These are phyloP conservation scores for Pleurotus djamor DNA, from an alignment of 768 basidiomycete species.

Conservation along the genomic window DNA sequence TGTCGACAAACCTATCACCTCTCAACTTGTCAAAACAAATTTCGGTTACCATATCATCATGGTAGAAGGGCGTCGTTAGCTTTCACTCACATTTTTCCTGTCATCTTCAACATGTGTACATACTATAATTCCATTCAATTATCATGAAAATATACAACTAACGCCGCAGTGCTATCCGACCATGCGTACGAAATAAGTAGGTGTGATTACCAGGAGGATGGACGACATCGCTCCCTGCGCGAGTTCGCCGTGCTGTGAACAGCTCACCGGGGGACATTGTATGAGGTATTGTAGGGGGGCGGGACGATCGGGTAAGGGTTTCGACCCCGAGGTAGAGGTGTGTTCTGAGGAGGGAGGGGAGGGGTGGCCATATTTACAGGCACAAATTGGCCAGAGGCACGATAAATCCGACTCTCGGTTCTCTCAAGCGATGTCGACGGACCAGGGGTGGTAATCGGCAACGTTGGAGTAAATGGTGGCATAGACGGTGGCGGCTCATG, in stretches of 20 bases:
- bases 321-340: not conserved
- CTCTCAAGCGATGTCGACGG: constrained; percentile 5
- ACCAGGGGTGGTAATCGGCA: not conserved
- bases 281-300: constrained; percentile 7
- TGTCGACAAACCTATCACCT: constrained; percentile 73
- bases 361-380: not conserved
- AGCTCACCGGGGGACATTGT: constrained; percentile 1
- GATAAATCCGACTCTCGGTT: not conserved
- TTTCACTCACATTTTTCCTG: not conserved
- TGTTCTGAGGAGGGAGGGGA: not conserved
- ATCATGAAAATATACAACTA: not conserved
- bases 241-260: not conserved
- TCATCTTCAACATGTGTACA: not conserved
- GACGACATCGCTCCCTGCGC: too few species aligned
- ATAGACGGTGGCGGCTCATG: not conserved
- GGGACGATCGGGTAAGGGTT: constrained; percentile 17
- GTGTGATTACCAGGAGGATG: too few species aligned
- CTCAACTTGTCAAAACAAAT: constrained; percentile 77
- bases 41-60: constrained; percentile 91
- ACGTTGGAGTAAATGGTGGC: not conserved
- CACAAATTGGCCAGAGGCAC: constrained; percentile 1
- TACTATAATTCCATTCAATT: not conserved
- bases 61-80: constrained; percentile 74
- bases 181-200: too few species aligned
- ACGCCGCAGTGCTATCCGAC: not conserved